Evolutionary conservation across 2,329 filamentous ascomycete genomes (phyloP), one percentile per base, ranked within the genome.

Genomic region (Talaromyces sp.): DNA sequence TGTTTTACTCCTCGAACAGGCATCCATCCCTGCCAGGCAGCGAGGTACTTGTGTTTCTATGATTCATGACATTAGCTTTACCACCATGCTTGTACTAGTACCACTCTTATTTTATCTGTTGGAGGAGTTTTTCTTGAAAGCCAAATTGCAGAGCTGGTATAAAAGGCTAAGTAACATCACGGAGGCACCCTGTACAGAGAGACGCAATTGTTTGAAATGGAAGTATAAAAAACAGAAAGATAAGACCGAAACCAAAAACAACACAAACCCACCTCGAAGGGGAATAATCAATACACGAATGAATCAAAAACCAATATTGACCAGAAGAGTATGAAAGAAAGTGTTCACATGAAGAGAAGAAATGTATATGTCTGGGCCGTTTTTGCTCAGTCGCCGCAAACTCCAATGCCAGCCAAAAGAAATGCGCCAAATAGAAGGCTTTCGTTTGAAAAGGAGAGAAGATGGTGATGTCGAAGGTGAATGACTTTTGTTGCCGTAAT

Each of bases 281-380:
- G 43, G 43, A 61, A 66, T 67, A 68, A 68, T 56, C 67, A 54
- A 63, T 69, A 68, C 65, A 67, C 65, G 67, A 68, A 68, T 66
- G 67, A 68, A 67, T 70, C 68, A 67, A 63, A 67, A 67, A 64
- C 67, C 69, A 69, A 67, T 67, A 65, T 58, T 66, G 66, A 67
- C 49, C 66, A 65, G 22, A 66, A 66, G 66, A 61, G 63, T 59
- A 59, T 41, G 67, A 61, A 68, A 63, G 54, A 63, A 68, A 67
- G 54, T 37, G 68, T 70, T 70, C 69, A 70, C 68, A 45, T 19
- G 13, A 62, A 37, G 35, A 54, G 41, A 61, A 66, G 22, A 69
- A 68, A 57, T 47, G 19, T 58, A 27, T 58, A 27, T 58, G 19
- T 19, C 37, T 25, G 35, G 35, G 39, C 37, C 35, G 35, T 41